Base-by-base conservation (phyloP, 2,329 filamentous ascomycete species). In the Volutella citrinella region DNA sequence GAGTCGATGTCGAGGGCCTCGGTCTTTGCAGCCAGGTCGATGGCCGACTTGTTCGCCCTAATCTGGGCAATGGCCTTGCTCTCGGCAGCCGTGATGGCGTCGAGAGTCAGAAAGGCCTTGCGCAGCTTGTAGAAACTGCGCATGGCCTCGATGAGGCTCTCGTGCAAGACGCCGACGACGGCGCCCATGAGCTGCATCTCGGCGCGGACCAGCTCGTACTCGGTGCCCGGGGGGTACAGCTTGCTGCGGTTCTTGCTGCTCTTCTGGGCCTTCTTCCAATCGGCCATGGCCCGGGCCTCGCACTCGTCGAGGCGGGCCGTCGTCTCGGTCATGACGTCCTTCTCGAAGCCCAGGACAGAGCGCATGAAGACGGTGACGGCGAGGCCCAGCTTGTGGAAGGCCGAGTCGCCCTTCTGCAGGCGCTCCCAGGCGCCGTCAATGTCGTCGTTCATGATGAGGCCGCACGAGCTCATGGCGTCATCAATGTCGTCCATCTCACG, bases 101-200 rank as follows among this genome's bases (percentile, higher is more conserved):
- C 85, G 5, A 98, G 69, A 0, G 88, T 84, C 23, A 88, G 68
- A 53, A 86, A 97, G 0, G 91, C 91, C 58, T 94, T 95, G 42
- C 91, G 76, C 49, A 97, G 64, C 62, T 93, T 95, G 57, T 95
- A 94, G 55, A 97, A 97, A 6, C 88, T 88, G 62, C 84, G 88
- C 59, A 97, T 78, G 12, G 82, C 88, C 59, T 97, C 93, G 0
- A 90, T 91, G 51, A 97, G 65, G 56, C 87, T 95, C 66, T 97
- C 93, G 47, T 94, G 94, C 50, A 97, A 67, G 12, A 97, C 87
- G 1, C 81, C 87, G 1, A 96, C 81, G 2, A 98, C 83, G 1
- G 90, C 90, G 36, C 79, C 77, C 84, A 96, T 95, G 43, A 96
- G 72, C 61, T 95, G 87, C 3, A 87, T 78, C 65, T 96, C 82